Conservation (phyloP, 805 yeast genomes). For the Metschnikowia arizonensis region DNA sequence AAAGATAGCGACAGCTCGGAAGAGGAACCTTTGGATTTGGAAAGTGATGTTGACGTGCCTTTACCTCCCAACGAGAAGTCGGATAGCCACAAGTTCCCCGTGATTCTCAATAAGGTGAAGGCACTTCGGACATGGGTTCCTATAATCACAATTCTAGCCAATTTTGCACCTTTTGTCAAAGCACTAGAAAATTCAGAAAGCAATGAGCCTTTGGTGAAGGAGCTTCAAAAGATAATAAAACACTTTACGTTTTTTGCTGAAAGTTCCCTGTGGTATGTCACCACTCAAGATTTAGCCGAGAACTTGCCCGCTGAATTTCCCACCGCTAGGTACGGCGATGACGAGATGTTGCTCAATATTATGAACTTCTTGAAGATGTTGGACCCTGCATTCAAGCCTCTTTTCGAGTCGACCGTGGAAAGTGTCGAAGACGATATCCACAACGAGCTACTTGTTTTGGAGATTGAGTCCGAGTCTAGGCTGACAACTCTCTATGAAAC, state of each 20-base stretch:
- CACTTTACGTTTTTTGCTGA: constrained; percentile 11
- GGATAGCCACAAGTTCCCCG: constrained; percentile 12
- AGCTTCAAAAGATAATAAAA: constrained; percentile 24
- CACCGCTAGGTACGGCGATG: constrained; percentile 17
- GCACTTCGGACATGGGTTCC: constrained; percentile 34
- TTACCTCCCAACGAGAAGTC: constrained; percentile 14
- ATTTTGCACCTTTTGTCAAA: constrained; percentile 31
- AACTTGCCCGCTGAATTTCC: constrained; percentile 21
- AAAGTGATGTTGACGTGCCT: not conserved
- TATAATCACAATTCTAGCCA: constrained; percentile 36
- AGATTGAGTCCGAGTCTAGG: constrained; percentile 31
- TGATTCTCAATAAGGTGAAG: constrained; percentile 7
- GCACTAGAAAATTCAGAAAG: constrained; percentile 19
- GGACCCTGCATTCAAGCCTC: constrained; percentile 12
- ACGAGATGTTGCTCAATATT: constrained; percentile 21
- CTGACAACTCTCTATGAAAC: constrained; percentile 26
- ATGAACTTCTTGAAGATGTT: constrained; percentile 16
- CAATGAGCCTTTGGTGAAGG: constrained; percentile 14
- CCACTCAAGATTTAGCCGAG: constrained; percentile 18
- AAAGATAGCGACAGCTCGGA: constrained; percentile 6
- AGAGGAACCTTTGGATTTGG: constrained; percentile 4
- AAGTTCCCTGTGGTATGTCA: constrained; percentile 19
- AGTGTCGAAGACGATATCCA: constrained; percentile 24
- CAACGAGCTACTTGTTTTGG: constrained; percentile 26
- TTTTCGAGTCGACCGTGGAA: constrained; percentile 28